phyloP scores from a whole-genome alignment of 2,329 filamentous ascomycete species.

The Exophiala bonariae region DNA sequence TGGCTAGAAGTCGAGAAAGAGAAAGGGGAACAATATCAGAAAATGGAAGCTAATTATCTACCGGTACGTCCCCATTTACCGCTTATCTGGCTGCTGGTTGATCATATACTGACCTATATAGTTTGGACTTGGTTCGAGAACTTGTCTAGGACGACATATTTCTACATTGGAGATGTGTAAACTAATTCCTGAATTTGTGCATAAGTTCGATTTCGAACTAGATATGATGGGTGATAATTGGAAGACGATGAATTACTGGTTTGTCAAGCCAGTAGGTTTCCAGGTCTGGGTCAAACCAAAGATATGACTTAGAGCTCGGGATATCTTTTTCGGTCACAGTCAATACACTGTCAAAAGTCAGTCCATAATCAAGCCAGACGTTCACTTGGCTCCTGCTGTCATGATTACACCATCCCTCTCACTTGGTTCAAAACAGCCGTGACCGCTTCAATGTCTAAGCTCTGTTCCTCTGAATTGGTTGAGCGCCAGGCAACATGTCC shows the following conservation, averaged over 20 bases:
- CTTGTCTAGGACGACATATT: slow-evolving; percentile 32
- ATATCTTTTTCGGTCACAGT: too few species aligned
- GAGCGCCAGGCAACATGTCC: slow-evolving; percentile 30
- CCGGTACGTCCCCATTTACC: slow-evolving; percentile 36
- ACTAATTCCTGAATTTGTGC: slow-evolving; percentile 24
- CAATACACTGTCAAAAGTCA: too few species aligned
- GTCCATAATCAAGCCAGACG: too few species aligned
- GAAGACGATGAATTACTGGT: slow-evolving; percentile 20
- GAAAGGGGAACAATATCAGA: not conserved
- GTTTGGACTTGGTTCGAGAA: slow-evolving; percentile 42
- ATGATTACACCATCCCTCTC: too few species aligned
- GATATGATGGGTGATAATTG: slow-evolving; percentile 6
- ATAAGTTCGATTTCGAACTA: slow-evolving; percentile 16
- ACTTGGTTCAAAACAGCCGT: too few species aligned
- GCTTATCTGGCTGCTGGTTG: slow-evolving; percentile 67
- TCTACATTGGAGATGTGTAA: slow-evolving; percentile 28
- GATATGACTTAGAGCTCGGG: too few species aligned
- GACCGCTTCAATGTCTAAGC: too few species aligned
- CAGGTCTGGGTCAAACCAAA: slow-evolving; percentile 34
- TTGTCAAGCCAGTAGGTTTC: slow-evolving; percentile 35
- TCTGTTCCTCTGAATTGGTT: too few species aligned
- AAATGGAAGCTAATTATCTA: slow-evolving; percentile 3
- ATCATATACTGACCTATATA: too few species aligned
- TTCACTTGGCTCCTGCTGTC: too few species aligned
- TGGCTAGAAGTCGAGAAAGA: not conserved